A percentile compares a stretch with the other conserved stretches of the same genome.
phyloP scores from a whole-genome alignment of 192 early-diverging fungal species.

The Kickxella alabastrina region DNA sequence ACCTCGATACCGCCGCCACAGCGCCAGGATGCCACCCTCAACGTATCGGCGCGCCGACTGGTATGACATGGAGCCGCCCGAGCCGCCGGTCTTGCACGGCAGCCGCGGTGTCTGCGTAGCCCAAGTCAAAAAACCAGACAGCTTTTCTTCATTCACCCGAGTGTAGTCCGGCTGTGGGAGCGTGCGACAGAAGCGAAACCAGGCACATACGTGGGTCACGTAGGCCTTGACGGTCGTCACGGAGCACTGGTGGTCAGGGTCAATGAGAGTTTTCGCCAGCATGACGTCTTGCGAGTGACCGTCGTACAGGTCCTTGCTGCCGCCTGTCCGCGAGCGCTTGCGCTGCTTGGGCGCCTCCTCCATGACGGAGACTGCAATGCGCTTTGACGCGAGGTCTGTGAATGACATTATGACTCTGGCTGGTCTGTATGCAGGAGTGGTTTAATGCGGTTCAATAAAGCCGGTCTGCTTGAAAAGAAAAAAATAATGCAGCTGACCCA shows the following conservation, averaged over 20 bases:
- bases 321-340: slow-evolving; percentile 51
- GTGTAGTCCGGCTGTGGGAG: slow-evolving; percentile 48
- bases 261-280: slow-evolving; percentile 52
- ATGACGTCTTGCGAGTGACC: slow-evolving; percentile 53
- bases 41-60: slow-evolving; percentile 52
- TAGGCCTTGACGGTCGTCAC: slow-evolving; percentile 52
- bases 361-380: slow-evolving; percentile 15
- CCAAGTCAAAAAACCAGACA: slow-evolving; percentile 51
- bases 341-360: slow-evolving; percentile 45
- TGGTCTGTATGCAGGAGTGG: not conserved
- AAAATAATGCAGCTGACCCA: no score
- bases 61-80: slow-evolving; percentile 51
- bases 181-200: slow-evolving; percentile 53
- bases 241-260: slow-evolving; percentile 53
- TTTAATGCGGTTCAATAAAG: not conserved
- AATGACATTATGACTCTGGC: slow-evolving; percentile 14
- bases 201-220: slow-evolving; percentile 50
- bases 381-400: slow-evolving; percentile 23
- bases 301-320: slow-evolving; percentile 52
- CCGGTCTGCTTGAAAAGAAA: no score
- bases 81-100: slow-evolving; percentile 45
- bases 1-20: slow-evolving; percentile 45
- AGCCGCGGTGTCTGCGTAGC: slow-evolving; percentile 51
- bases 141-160: slow-evolving; percentile 47
- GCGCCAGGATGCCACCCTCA: slow-evolving; percentile 52